These are phyloP conservation scores for Fusarium sp. DNA, from an alignment of 2,329 filamentous ascomycete genomes.

Conservation along the genomic window DNA sequence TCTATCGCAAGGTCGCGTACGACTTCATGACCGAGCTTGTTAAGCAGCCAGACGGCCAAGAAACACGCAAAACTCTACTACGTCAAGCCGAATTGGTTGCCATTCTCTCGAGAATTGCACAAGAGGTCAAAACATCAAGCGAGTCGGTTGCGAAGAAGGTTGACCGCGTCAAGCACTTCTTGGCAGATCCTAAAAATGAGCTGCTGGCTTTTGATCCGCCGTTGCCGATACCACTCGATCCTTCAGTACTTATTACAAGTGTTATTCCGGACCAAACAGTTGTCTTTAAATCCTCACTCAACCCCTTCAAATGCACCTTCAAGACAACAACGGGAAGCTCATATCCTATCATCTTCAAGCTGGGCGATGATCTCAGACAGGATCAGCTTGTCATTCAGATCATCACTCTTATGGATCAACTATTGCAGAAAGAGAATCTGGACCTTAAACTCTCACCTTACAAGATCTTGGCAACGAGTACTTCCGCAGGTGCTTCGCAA, in stretches of 20 bases:
- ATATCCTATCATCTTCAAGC: conserved; percentile 97
- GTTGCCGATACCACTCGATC: conserved; percentile 88
- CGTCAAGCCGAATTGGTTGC: conserved; percentile 91
- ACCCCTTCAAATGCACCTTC: conserved; percentile 91
- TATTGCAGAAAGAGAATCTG: conserved; percentile 94
- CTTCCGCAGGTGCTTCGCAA: conserved; percentile 89
- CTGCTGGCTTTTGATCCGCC: conserved; percentile 85
- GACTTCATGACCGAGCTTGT: conserved; percentile 94
- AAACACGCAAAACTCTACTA: conserved; percentile 78
- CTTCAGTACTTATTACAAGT: conserved; percentile 80
- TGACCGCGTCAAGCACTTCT: conserved; percentile 83
- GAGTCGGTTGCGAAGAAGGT: conserved; percentile 83
- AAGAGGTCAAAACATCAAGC: conserved; percentile 84
- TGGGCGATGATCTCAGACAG: conserved; percentile 93
- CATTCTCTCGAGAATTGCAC: conserved; percentile 87
- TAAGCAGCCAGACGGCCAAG: conserved; percentile 74
- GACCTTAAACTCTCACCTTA: conserved; percentile 96
- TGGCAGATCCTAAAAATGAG: conserved; percentile 92
- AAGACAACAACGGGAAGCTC: conserved; percentile 79
- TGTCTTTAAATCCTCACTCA: conserved; percentile 95
- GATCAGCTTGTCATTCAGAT: conserved; percentile 97
- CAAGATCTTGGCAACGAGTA: conserved; percentile 93
- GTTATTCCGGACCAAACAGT: conserved; percentile 85
- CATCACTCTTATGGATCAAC: conserved; percentile 96
- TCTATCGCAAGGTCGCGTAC: conserved; percentile 93